Base-by-base conservation (phyloP, 2,329 filamentous ascomycete species). In the Knoxdaviesia proteae region DNA sequence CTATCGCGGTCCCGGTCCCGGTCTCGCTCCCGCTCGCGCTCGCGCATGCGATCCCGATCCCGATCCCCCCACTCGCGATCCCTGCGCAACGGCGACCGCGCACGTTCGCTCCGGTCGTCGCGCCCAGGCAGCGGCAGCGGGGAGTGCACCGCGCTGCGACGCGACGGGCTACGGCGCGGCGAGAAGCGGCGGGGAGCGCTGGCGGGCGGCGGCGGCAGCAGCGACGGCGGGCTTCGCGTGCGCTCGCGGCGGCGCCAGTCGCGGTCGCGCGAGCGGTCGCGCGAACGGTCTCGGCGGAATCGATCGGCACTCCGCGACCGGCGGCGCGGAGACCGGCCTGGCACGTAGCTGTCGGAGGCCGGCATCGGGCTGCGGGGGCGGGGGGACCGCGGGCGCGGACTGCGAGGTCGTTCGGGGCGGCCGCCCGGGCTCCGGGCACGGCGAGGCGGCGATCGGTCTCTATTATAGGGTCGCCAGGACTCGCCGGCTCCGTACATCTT, bases 401-500 rank as follows among this genome's bases (percentile, higher is more conserved):
- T 65, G 42, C 62, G 56, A 39, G 58, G 52, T 40, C 62, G 54
- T 29, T 57, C 56, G 34, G 47, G 46, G 34, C 11, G 56, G 54
- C 39, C 53, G 47, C 29, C 53, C 7, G 56, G 57, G 46, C 57
- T 60, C 43, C 56, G 53, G 20, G 49, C 46, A 45, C 55, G 52
- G 39, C 56, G 49, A 10, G 51, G 51, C 46, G 48, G 64, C 32
- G 66, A 68, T 44, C 64, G 57, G 45, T 58, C 60, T 43, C 65
- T 57, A 41, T 71, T 71, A 45, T 68, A 74, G 7, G 71, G 71
- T 46, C 71, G 61, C 61, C 72, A 75, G 35, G 69, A 74, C 56
- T 75, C 71, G 45, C 71, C 71, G 8, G 71, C 71, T 42, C 71
- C 71, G 53, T 74, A 75, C 51, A 71, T 63, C 48, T 72, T 68